Evolutionary conservation across 2,329 filamentous ascomycete genomes (phyloP), one percentile per base, ranked within the genome.

Genomic region (Ascochyta viciae-villosae): DNA sequence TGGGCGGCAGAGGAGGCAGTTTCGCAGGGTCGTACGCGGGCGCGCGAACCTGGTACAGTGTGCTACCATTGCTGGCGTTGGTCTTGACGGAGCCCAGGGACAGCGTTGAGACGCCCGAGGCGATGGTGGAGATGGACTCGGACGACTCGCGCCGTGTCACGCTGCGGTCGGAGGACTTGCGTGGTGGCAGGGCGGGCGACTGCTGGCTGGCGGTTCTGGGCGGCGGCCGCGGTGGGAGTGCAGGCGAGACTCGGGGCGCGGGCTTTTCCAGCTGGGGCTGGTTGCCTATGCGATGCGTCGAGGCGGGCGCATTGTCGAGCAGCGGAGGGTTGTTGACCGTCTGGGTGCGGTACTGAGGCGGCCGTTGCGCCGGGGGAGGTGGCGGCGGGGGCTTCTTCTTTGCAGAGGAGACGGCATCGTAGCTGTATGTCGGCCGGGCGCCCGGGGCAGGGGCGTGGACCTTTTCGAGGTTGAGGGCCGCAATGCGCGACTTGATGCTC

Each of bases 1-100:
- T 85, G 1, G 82, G 79, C 44, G 84, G 84, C 33, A 87, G 74
- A 27, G 81, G 76, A 47, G 85, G 85, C 9, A 87, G 72, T 34
- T 80, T 78, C 13, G 79, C 71, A 44, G 84, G 81, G 57, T 85
- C 83, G 74, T 82, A 88, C 42, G 81, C 80, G 9, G 86, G 85
- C 6, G 85, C 83, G 64, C 81, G 80, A 43, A 83, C 73, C 39
- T 77, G 74, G 54, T 74, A 71, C 23, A 72, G 44, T 15, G 67
- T 60, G 19, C 70, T 73, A 59, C 70, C 53, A 43, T 73, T 72
- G n/a, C 66, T 73, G 23, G 54, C 62, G 33, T 73, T 78, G 23
- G 78, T 75, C 46, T 77, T 78, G 34, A 77, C 77, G 2, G 83
- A 83, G 8, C 76, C 73, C 44, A 78, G 79, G 12, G 84, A 85